Base-by-base conservation (phyloP, 305 asterid species). In the Solanum hybrid region DNA sequence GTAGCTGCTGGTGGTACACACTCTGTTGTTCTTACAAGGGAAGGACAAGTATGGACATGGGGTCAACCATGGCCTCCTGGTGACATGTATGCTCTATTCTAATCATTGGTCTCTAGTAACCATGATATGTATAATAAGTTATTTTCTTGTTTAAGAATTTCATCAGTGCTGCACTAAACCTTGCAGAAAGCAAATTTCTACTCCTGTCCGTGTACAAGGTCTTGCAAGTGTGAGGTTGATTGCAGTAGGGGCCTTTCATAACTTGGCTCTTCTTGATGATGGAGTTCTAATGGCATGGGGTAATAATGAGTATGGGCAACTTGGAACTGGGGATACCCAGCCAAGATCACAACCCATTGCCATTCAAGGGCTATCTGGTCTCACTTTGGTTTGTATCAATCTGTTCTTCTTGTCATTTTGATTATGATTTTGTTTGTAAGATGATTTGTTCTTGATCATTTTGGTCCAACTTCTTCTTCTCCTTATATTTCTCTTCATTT, bases 31-130 rank as follows among this genome's bases (percentile, higher is more conserved):
- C 96, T 97, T 45, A 97, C 99, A 87, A 93, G 92, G 87, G 99
- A 95, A 93, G 99, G 99, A 73, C 97, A 96, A 69, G 99, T 97
- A 31, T 97, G 99, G 99, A 95, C 99, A 85, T 97, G 99, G 99
- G 99, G 99, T 90, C 99, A 97, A 89, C 99, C 99, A 88, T 97
- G 99, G 99, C 99, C 99, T 90, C 99, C 99, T 15, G 98, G 99
- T 66, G 99, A 97, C 94, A 97, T 97, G 99, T 97, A 95, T 88
- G 89, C 78, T 90, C 85, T 32, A 14, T 76, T 73, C 87, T 84
- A 19, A 27, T 87, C 73, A 26, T 89, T 81, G 24, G 71, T 76
- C 66, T 51, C 79, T 86, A 34, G n/a, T 3, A 14, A 35, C 85
- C 78, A 78, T 90, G 37, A 35, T 87, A 14, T 29, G 26, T 36